A percentile compares a stretch with the other conserved stretches of the same genome.
Evolutionary conservation across 331 rosid genomes (phyloP).

Genomic region (Ulmus americana): DNA sequence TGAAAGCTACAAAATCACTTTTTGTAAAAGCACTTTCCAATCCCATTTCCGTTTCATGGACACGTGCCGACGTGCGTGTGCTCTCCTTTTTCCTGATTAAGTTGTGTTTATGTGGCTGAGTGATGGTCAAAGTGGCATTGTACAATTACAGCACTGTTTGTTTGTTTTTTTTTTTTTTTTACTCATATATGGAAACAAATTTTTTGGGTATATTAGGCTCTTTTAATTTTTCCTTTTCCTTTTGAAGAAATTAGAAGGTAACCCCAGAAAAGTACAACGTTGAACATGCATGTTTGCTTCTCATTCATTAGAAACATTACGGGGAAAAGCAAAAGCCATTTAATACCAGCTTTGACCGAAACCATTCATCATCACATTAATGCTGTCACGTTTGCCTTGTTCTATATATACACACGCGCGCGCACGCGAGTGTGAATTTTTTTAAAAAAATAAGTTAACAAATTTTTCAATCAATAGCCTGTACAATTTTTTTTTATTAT

Average conservation of each 20-base stretch:
- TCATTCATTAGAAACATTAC: no score
- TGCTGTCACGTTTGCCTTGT: not conserved
- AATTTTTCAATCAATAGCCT: no score
- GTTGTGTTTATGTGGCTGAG: not conserved
- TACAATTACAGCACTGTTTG: no score
- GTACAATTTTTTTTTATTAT: no score
- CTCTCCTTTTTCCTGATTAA: not conserved
- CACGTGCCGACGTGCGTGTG: not conserved
- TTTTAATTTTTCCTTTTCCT: no score
- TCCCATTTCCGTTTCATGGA: not conserved
- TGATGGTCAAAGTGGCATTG: not conserved
- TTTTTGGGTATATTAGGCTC: not conserved
- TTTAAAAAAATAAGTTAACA: no score
- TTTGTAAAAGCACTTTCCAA: not conserved
- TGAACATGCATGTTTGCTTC: not conserved
- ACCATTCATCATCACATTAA: no score
- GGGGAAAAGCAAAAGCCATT: not conserved
- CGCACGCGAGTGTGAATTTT: no score
- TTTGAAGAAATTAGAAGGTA: no score
- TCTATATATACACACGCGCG: no score
- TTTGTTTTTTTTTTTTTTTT: not conserved
- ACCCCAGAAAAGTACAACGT: no score
- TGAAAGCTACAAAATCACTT: not conserved
- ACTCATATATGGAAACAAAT: not conserved
- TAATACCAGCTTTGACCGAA: not conserved